Base-by-base conservation (phyloP, 768 basidiomycete species). In the Suillus clintonianus region DNA sequence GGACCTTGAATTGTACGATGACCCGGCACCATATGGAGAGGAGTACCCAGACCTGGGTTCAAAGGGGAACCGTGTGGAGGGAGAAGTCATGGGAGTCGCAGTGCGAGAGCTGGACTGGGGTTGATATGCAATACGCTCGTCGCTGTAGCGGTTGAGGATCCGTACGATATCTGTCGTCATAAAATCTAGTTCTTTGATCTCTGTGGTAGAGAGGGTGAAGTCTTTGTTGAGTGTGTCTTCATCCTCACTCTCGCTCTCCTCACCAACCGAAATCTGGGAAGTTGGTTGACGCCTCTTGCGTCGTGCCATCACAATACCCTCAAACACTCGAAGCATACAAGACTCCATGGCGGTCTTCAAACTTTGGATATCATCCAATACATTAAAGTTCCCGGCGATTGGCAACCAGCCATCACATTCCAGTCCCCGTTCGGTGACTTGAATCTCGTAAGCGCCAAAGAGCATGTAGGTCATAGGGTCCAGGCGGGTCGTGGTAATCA, bases 351-450 rank as follows among this genome's bases (percentile, higher is more conserved):
- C 78, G 22, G 77, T 81, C 77, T 95, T 95, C 70, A 98, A 78
- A 14, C 86, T 83, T 73, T 90, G 89, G n/a, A 97, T 79, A 66
- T 94, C 89, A 71, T 96, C 93, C 69, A 97, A 76, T 2, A 86
- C 85, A 69, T 89, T 83, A 57, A 89, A 68, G 65, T 89, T 85
- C 45, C 92, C 92, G 42, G 89, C 82, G 53, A 96, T 83, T 24
- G 95, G 93, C 13, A 98, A 78, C 95, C 96, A 98, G 50, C 86
- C 87, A 70, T 98, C 96, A 70, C 94, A 95, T 70, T 90, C 89
- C 57, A 98, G 74, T 7, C 94, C 93, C 19, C 85, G 83, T 43
- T 87, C 84, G 0, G 85, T 85, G 47, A 91, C 86, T 64, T 85
- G 77, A 36, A 95, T 83, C 57, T 88, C 84, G 74, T 93, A 87